Base-by-base conservation (phyloP, 371 early-diverging fungal species). In the Actinomucor elegans region DNA sequence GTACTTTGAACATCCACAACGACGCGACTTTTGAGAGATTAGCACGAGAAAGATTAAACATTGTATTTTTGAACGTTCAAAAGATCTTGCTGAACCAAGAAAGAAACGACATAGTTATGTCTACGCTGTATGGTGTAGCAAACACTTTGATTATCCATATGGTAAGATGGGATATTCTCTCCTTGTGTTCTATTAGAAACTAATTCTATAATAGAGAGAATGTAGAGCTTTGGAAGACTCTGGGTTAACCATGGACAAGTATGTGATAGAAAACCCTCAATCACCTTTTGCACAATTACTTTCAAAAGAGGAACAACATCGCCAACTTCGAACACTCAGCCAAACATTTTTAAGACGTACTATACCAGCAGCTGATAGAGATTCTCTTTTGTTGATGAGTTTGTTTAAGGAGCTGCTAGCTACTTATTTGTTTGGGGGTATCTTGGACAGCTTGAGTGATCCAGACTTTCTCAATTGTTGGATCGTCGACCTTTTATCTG, bases 61-160 rank as follows among this genome's bases (percentile, higher is more conserved):
- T 48, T 14, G 58, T 59, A 0, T 56, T 66, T 10, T 37, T 63
- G 21, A 64, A 61, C n/a, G 38, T 78, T 2, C 69, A 78, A 55
- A 70, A 69, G 37, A 61, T 67, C 5, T 38, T 78, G 8, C 29
- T 75, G n/a, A 72, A 70, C 27, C 78, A 74, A 43, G 73, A 78
- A 17, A 55, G 71, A 28, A 75, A 78, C 34, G 78, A 78, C 53
- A 54, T 78, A 18, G 69, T 78, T 34, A 69, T 78, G 73, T 66
- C 73, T 10, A 71, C 69, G 2, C 33, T 78, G 3, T 78, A 75
- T 48, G 78, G 75, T 24, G 57, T 73, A 37, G 78, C 78, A 4
- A 78, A 78, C 27, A 73, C 73, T 3, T 46, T 78, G 14, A 78
- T 78, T 49, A 78, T 78, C 54, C 78, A 78, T 44, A 78, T 78